Conservation (phyloP, 2,329 filamentous ascomycete genomes). For the Fusarium austroafricanum region DNA sequence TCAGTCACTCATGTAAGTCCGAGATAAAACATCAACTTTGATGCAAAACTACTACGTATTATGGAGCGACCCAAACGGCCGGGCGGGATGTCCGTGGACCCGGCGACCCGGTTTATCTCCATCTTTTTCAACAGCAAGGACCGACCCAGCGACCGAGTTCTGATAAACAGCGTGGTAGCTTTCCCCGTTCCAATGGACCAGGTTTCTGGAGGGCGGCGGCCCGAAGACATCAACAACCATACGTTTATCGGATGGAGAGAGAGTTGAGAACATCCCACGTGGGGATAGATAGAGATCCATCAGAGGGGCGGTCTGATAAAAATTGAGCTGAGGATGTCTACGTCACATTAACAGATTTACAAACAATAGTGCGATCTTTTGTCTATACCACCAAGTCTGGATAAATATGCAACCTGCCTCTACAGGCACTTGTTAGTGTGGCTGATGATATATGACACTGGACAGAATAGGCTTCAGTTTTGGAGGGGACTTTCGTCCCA, state of each 20-base stretch:
- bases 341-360: slow-evolving; percentile 7
- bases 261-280: slow-evolving; percentile 23
- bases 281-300: background rate
- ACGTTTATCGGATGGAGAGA: slow-evolving; percentile 22
- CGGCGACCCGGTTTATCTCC: slow-evolving; percentile 29
- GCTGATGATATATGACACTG: slow-evolving; percentile 6
- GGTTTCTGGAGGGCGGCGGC: slow-evolving; percentile 17
- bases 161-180: slow-evolving; percentile 7
- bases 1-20: slow-evolving; percentile 9
- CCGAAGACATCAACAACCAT: slow-evolving; percentile 32
- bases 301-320: slow-evolving; percentile 13
- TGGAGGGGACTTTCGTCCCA: slow-evolving; percentile 7
- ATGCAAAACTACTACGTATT: slow-evolving; percentile 21
- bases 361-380: slow-evolving; percentile 5
- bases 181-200: slow-evolving; percentile 13
- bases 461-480: slow-evolving; percentile 35
- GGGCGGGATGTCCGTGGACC: slow-evolving; percentile 27
- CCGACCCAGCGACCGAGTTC: slow-evolving; percentile 1
- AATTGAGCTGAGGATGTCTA: background rate
- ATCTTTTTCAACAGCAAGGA: slow-evolving; percentile 19
- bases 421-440: slow-evolving; percentile 20
- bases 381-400: slow-evolving; percentile 6
- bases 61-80: slow-evolving; percentile 31
- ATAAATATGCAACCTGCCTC: slow-evolving; percentile 6
- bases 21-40: slow-evolving; percentile 12